Evolutionary conservation across 2,329 filamentous ascomycete species (phyloP).

Genomic region (Aspergillus oerlinghausenensis): DNA sequence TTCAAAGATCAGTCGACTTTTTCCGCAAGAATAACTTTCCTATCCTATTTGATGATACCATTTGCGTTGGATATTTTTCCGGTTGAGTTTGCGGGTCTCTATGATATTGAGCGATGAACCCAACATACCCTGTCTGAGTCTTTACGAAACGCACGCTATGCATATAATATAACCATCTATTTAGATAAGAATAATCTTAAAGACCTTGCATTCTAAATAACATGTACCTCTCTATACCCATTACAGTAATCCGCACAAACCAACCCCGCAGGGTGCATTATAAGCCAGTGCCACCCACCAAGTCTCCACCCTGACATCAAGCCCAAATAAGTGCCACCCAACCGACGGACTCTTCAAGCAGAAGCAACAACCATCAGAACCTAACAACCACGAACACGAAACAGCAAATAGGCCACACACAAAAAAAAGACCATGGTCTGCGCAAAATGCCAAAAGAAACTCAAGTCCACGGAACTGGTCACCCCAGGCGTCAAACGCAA

Average conservation of each 20-base stretch:
- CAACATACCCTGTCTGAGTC: background rate
- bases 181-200: background rate
- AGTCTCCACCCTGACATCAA: background rate
- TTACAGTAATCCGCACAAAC: background rate
- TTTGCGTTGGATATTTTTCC: background rate
- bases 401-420: background rate
- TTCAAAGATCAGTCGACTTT: background rate
- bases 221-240: background rate
- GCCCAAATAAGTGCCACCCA: background rate
- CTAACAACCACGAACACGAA: background rate
- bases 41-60: background rate
- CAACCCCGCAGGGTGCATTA: background rate
- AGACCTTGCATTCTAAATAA: background rate
- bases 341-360: background rate
- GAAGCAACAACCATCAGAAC: background rate
- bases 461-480: conserved; percentile 57
- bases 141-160: background rate
- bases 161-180: background rate
- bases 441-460: conserved; percentile 59
- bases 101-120: background rate
- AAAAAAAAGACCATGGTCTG: conserved; percentile 53
- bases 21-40: background rate
- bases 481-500: conserved; percentile 64
- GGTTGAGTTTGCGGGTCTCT: background rate
- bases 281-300: background rate